Percentiles rank a stretch among this genome's conserved stretches.
Evolutionary conservation across 2,329 filamentous ascomycete genomes (phyloP).

Genomic region (Paracoccidioides brasiliensis): DNA sequence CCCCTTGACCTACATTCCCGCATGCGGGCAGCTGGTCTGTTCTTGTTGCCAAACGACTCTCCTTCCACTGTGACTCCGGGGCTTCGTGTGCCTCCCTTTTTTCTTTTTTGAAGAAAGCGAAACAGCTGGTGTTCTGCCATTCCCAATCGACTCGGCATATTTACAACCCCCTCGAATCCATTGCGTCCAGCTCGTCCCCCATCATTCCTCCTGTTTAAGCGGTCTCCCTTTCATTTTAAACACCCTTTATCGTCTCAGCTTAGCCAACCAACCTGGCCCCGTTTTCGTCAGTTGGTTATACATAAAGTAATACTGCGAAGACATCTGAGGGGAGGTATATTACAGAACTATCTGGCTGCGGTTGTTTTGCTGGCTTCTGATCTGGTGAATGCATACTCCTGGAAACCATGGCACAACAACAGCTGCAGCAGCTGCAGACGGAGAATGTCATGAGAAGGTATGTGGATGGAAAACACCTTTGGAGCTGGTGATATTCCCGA

Average conservation of each 20-base stretch:
- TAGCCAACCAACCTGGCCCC: neutral
- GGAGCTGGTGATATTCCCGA: neutral
- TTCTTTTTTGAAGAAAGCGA: neutral
- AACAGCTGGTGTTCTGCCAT: neutral
- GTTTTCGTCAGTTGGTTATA: neutral
- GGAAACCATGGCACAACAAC: constrained; percentile 32
- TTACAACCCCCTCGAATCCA: neutral
- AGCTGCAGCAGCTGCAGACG: constrained; percentile 25
- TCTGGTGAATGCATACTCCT: neutral
- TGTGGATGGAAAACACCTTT: constrained; percentile 15
- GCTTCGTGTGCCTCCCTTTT: neutral
- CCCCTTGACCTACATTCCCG: neutral
- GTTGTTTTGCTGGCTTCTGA: constrained; percentile 1
- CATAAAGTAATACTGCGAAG: neutral
- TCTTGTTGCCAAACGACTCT: neutral
- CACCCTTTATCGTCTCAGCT: neutral
- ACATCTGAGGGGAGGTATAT: neutral
- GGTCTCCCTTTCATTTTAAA: neutral
- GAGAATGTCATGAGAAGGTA: constrained; percentile 56
- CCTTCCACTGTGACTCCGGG: neutral
- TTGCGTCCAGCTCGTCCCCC: neutral
- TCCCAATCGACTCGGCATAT: neutral
- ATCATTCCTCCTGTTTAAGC: neutral
- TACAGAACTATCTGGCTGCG: neutral
- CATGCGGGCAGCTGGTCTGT: constrained; percentile 2